A percentile compares a stretch with the other conserved stretches of the same genome.
These are phyloP conservation scores for Tylopilus vinaceipallidus DNA, from an alignment of 768 basidiomycete species.

Conservation along the genomic window DNA sequence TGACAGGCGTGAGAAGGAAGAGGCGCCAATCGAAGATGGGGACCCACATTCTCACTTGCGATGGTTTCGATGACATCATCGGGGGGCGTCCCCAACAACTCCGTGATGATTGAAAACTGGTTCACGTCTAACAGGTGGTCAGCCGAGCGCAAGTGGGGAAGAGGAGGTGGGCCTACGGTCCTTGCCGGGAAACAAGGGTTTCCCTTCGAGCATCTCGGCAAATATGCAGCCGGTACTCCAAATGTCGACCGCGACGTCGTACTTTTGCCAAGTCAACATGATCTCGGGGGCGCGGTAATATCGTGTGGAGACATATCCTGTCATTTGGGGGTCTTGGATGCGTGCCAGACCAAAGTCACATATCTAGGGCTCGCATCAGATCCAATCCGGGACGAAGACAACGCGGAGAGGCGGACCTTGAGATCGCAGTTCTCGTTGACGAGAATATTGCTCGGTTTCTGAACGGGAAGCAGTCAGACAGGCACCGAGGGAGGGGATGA, in stretches of 20 bases:
- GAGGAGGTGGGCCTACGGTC: conserved; percentile 71
- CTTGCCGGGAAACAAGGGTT: conserved; percentile 98
- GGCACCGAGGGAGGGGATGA: not conserved
- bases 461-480: not conserved
- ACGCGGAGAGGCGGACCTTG: conserved; percentile 54
- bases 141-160: not conserved
- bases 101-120: conserved; percentile 99
- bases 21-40: not conserved
- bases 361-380: conserved; percentile 52
- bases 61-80: conserved; percentile 99
- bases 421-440: conserved; percentile 99
- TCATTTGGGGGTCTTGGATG: conserved; percentile 99
- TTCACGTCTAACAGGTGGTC: conserved; percentile 79
- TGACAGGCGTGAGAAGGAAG: conserved; percentile 11
- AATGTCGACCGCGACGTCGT: conserved; percentile 98
- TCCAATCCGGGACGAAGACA: not conserved
- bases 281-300: conserved; percentile 99
- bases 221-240: conserved; percentile 99
- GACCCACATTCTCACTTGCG: conserved; percentile 89
- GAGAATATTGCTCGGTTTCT: conserved; percentile 99
- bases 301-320: conserved; percentile 97
- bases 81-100: conserved; percentile 95
- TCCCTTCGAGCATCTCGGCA: conserved; percentile 99
- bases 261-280: conserved; percentile 99
- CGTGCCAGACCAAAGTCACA: conserved; percentile 99